Evolutionary conservation across 768 basidiomycete species (phyloP), one percentile per base, ranked within the genome.

Genomic region (Pisolithus microcarpus): DNA sequence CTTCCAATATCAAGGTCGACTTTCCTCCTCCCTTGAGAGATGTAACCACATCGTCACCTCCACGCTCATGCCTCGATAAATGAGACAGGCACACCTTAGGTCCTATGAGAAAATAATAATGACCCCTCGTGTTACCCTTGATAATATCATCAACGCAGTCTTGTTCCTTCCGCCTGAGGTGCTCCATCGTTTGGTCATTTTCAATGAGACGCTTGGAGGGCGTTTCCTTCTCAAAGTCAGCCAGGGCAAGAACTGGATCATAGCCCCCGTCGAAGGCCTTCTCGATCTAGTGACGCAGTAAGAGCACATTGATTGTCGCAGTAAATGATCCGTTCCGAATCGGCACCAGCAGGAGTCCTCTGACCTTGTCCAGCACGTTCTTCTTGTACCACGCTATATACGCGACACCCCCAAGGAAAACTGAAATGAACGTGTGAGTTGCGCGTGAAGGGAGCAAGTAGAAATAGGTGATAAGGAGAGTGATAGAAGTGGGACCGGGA

Each of bases 301-400:
- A 23, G 19, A 16, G 15, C 43, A 30, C 23, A 19, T 21, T 11
- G 18, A 23, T 24, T 21, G 43, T 37, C 48, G 52, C 49, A 55
- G 48, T 53, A 31, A 56, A 50, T 53, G 52, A 50, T 46, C n/a
- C 42, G 38, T 30, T 30, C 51, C 57, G 54, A 42, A 31, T 56
- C 44, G 52, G 50, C 52, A 48, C 24, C 34, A 53, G 43, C 28
- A 46, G 47, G 42, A 51, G 53, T 65, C 51, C 56, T 18, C 57
- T 50, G 15, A 86, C 90, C 77, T 94, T 86, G 65, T 80, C 71
- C 18, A 93, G 72, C 18, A 93, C 91, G 57, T 84, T 81, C 56
- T 74, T 77, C 67, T 92, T 91, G 71, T 93, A 92, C 85, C 82
- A 90, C 26, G 74, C 70, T 48, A 88, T 68, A 66, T 90, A 90